Base-by-base conservation (phyloP, 1,139 yeast species). In the Debaryomyces robertsiae region DNA sequence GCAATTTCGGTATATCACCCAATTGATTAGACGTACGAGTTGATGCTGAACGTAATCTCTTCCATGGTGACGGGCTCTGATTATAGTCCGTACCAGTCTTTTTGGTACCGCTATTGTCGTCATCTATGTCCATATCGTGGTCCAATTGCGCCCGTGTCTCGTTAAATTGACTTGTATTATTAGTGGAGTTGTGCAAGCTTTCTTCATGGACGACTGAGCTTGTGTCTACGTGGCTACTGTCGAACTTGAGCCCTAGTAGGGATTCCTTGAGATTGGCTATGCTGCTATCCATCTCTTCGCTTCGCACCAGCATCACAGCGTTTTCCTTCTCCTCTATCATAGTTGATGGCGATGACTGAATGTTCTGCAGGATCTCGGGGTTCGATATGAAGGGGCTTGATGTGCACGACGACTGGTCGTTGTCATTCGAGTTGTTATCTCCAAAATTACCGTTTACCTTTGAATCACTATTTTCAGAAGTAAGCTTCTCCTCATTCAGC, bases 331-430 rank as follows among this genome's bases (percentile, higher is more conserved):
- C 28, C 6, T 15, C 15, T n/a, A 24, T 16, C 17, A 19, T 33
- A 3, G 30, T 9, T 15, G 27, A 22, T 7, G 39, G 33, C 13
- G 35, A 14, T 10, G 25, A 22, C 15, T 23, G 22, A 13, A 15
- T 19, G 10, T 34, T 29, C 11, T 30, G 19, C 6, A 25, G 31
- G 40, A 41, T 10, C 5, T 49, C 60, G 10, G 65, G 67, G 30
- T 62, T 51, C 10, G 67, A 52, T 11, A 64, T 52, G 38, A 65
- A 65, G 3, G 69, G 68, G 43, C 69, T 63, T n/a, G 69, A 64
- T 3, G 36, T 16, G n/a, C 30, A 16, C 25, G 36, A 38, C 7
- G 45, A 41, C 9, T 27, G 33, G 27, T 39, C 36, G n/a, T 25
- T 29, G 18, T 23, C 14, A 27, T 22, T 15, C 34, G 31, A 27